Percentiles rank a stretch among this genome's conserved stretches.
phyloP scores from a whole-genome alignment of 2,329 filamentous ascomycete species.

The Torrubiella hemipterigena region DNA sequence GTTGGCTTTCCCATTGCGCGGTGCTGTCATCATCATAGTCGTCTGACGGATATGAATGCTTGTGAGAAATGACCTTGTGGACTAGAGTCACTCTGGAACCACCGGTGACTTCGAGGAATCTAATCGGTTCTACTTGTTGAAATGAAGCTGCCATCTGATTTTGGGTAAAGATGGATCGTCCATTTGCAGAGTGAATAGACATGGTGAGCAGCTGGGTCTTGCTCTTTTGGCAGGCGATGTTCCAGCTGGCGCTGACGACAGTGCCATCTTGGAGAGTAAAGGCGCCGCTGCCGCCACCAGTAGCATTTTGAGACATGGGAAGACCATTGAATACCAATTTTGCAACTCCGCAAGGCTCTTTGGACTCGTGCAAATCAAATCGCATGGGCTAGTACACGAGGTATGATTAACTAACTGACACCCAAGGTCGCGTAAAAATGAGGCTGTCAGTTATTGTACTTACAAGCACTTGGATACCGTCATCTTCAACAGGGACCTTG shows the following conservation, averaged over 20 bases:
- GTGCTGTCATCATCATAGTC: slow-evolving; percentile 7
- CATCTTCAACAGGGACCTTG: slow-evolving; percentile 10
- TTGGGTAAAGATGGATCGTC: slow-evolving; percentile 20
- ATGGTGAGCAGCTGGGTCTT: slow-evolving; percentile 33
- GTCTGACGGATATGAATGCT: slow-evolving; percentile 4
- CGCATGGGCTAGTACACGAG: slow-evolving; percentile 20
- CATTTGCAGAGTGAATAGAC: slow-evolving; percentile 28
- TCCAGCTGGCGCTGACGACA: slow-evolving; percentile 31
- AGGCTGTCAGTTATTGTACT: not conserved
- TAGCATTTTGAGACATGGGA: slow-evolving; percentile 23
- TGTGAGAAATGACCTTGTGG: slow-evolving; percentile 7
- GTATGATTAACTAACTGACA: slow-evolving; percentile 5
- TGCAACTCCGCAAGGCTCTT: slow-evolving; percentile 30
- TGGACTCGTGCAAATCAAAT: slow-evolving; percentile 32
- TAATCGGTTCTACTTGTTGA: slow-evolving; percentile 29
- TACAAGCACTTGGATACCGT: slow-evolving; percentile 12
- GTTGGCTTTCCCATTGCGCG: not conserved
- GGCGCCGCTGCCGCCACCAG: slow-evolving; percentile 27
- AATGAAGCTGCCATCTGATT: slow-evolving; percentile 31
- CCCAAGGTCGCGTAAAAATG: not conserved
- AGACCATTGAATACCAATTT: slow-evolving; percentile 36
- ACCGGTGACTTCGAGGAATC: slow-evolving; percentile 29
- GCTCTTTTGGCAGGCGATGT: slow-evolving; percentile 29
- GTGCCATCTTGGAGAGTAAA: slow-evolving; percentile 25
- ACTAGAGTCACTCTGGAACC: slow-evolving; percentile 19